Base-by-base conservation (phyloP, 1,139 yeast species). In the Geotrichum histeridarum region DNA sequence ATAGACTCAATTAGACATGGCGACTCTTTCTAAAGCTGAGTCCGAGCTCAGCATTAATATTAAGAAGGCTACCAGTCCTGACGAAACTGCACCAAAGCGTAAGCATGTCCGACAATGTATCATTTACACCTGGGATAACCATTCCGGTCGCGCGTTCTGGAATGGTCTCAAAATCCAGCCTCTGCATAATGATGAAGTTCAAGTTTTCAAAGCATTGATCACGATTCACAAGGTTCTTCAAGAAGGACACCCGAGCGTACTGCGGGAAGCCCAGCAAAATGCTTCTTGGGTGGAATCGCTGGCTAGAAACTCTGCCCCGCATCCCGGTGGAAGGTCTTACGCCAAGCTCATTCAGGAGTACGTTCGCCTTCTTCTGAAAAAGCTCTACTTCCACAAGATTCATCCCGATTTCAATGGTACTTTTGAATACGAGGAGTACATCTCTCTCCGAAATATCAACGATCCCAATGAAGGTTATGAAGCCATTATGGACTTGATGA, bases 381-480 rank as follows among this genome's bases (percentile, higher is more conserved):
- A 93, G 67, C 77, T 93, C 60, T 81, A 81, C 56, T 93, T 93
- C 69, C 98, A 93, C 68, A 81, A 86, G 54, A 78, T 80, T 58
- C 95, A 93, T 66, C 83, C 89, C 12, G 95, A 91, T 1, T 93
- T 91, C 72, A 91, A 87, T 66, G 98, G 98, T 18, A 90, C 91
- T 47, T 93, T 93, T 71, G 99, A 93, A 68, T 93, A 93, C 66
- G 96, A 90, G 68, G 99, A 93, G 67, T 93, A 91, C 67, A 83
- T 91, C 45, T 88, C 96, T 1, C 77, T 93, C 61, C 80, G 90
- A 58, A 84, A 91, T 2, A 95, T 89, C 41, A 85, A 88, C 65
- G 96, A 93, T 67, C 97, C 97, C 2, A 91, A 93, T 67, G 96
- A 90, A 71, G 98, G 98, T 6, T 93, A 87, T 67, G 96, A 91